These are phyloP conservation scores for Ophiostoma sp. DNA, from an alignment of 2,329 filamentous ascomycete species.

Conservation along the genomic window DNA sequence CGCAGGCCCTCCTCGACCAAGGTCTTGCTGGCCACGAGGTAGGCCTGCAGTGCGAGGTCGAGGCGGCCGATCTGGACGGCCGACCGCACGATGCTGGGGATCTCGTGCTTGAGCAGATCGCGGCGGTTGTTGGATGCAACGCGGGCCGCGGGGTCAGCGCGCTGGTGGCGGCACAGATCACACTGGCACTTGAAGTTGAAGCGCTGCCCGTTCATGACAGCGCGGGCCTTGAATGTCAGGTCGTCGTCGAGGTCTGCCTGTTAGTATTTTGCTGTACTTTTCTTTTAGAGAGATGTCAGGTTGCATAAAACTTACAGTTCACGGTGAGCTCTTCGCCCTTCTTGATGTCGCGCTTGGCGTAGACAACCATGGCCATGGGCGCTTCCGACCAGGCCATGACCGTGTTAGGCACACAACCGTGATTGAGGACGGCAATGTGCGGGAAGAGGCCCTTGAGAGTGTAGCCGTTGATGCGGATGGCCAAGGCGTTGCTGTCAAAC, in stretches of 20 bases:
- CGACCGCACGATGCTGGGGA: neutral
- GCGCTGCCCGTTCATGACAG: conserved; percentile 24
- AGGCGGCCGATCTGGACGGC: neutral
- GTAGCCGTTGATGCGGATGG: conserved; percentile 29
- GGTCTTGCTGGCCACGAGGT: neutral
- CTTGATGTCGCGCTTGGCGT: conserved; percentile 30
- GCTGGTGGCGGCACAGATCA: conserved; percentile 27
- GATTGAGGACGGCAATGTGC: conserved; percentile 29
- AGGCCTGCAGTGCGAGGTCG: conserved; percentile 28
- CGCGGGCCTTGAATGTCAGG: conserved; percentile 28
- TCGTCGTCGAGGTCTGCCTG: conserved; percentile 26
- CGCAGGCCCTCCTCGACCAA: conserved; percentile 15
- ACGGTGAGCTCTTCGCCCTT: conserved; percentile 33
- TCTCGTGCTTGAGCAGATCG: neutral
- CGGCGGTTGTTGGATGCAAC: conserved; percentile 30
- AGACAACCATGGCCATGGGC: conserved; percentile 28
- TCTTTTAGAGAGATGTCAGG: neutral
- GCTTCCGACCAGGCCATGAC: conserved; percentile 18
- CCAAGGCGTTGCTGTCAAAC: conserved; percentile 34
- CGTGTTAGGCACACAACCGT: conserved; percentile 31
- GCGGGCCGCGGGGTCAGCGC: conserved; percentile 12
- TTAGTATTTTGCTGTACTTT: neutral
- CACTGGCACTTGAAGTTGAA: conserved; percentile 34
- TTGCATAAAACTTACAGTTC: conserved; percentile 29
- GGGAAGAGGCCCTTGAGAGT: conserved; percentile 28